Evolutionary conservation across 495 filamentous ascomycete species (phyloP), one percentile per base, ranked within the genome.

Genomic region (Daldinia childiae): DNA sequence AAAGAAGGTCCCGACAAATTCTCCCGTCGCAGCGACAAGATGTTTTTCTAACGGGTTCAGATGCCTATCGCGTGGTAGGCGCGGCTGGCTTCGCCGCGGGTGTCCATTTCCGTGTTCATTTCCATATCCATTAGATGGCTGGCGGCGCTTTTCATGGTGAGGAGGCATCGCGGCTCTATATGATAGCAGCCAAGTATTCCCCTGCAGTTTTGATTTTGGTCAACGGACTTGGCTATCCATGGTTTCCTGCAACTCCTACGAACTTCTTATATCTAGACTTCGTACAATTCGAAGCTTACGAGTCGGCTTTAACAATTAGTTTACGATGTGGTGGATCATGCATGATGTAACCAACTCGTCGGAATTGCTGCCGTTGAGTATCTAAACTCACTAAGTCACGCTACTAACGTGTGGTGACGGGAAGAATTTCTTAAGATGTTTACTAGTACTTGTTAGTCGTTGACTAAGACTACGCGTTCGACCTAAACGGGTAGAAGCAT

Each of bases 1-100:
- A 65, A 86, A 72, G 58, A 83, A 80, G 3, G 86, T 87, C 52
- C 85, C 85, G 55, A 81, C 77, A 57, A 83, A 83, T 65, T 83
- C 83, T 45, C 81, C 78, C 4, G 76, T 71, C 6, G 79, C 75
- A 5, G 80, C 80, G 1, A 82, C 76, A 29, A 83, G 63, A 52
- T 79, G 71, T 27, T 58, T 30, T 59, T 74, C 55, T 48, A 76
- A 69, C 15, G 71, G 48, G 9, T 17, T 67, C 45, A 75, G 63
- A 61, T 68, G 68, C 9, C 17, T 19, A 32, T 55, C n/a, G 27
- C 15, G 57, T 26, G 15, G 41, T 9, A 30, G 26, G 7, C 26
- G 58, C 45, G 50, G 58, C 4, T 41, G 58, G 27, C 19, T 30
- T 9, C 39, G 14, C 12, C 17, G 17, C 41, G 17, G n/a, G n/a